These are phyloP conservation scores for Elsinoe perseae DNA, from an alignment of 2,329 filamentous ascomycete species.

Conservation along the genomic window DNA sequence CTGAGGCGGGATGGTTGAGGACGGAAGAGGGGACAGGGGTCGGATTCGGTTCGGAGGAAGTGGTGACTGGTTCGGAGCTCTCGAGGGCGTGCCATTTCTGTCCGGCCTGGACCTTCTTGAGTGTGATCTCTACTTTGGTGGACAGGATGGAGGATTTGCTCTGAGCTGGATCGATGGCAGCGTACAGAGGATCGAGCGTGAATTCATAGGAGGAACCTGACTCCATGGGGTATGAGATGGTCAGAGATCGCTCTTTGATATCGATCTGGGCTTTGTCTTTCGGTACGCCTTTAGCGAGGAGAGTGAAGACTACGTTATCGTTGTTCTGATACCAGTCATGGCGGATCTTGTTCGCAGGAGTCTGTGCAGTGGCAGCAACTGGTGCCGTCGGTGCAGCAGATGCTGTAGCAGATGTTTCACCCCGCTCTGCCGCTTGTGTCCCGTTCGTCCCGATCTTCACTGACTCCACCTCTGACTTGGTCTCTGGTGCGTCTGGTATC, in stretches of 20 bases:
- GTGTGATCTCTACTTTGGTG: constrained; percentile 70
- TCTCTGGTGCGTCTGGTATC: constrained; percentile 34
- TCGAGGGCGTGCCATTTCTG: constrained; percentile 61
- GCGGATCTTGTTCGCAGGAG: constrained; percentile 52
- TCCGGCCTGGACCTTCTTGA: constrained; percentile 59
- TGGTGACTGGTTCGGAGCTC: constrained; percentile 28
- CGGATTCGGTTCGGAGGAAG: neutral
- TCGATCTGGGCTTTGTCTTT: constrained; percentile 50
- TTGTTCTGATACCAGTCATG: constrained; percentile 62
- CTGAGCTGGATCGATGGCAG: constrained; percentile 51
- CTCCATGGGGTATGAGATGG: constrained; percentile 49
- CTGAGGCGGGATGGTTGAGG: constrained; percentile 24
- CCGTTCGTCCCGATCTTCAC: constrained; percentile 20
- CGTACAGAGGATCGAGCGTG: constrained; percentile 59
- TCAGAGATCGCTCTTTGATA: constrained; percentile 42
- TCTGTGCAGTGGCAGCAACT: constrained; percentile 27
- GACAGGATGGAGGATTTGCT: constrained; percentile 60
- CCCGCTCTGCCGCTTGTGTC: neutral
- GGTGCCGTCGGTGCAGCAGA: neutral
- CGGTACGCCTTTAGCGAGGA: constrained; percentile 58
- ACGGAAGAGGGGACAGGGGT: constrained; percentile 18
- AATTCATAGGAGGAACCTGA: constrained; percentile 52
- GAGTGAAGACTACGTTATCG: constrained; percentile 53
- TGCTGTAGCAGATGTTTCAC: neutral
- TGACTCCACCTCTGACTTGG: constrained; percentile 15